Evolutionary conservation across 495 filamentous ascomycete genomes (phyloP).

Genomic region (Trichoderma gamsii): DNA sequence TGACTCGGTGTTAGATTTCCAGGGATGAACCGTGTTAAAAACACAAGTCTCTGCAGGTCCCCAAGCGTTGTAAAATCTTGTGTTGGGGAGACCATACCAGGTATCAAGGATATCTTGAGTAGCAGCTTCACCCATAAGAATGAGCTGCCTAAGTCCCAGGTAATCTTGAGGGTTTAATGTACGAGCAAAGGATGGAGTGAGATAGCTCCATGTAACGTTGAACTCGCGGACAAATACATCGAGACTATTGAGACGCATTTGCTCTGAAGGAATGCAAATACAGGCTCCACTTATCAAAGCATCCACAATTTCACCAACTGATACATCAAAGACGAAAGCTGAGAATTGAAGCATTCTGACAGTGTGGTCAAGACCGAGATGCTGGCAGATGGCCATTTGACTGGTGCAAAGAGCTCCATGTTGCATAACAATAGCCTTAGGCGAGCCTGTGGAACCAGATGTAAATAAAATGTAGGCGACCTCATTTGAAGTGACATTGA

Average conservation of each 20-base stretch:
- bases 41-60: slow-evolving; percentile 44
- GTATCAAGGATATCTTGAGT: slow-evolving; percentile 16
- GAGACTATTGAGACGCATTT: slow-evolving; percentile 10
- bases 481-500: neutral
- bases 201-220: slow-evolving; percentile 16
- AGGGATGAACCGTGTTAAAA: slow-evolving; percentile 31
- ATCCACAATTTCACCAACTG: slow-evolving; percentile 2
- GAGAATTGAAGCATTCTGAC: slow-evolving; percentile 25
- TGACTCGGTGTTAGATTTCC: slow-evolving; percentile 23
- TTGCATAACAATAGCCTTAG: slow-evolving; percentile 1
- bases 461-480: slow-evolving; percentile 2
- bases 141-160: slow-evolving; percentile 20
- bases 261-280: slow-evolving; percentile 9
- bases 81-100: slow-evolving; percentile 11
- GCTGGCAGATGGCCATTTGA: neutral
- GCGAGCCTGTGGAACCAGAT: neutral
- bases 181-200: slow-evolving; percentile 16
- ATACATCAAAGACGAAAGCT: slow-evolving; percentile 50
- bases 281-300: neutral
- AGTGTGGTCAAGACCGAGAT: slow-evolving; percentile 1
- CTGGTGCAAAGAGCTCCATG: slow-evolving; percentile 5
- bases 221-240: slow-evolving; percentile 21
- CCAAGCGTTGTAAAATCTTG: slow-evolving; percentile 44
- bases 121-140: slow-evolving; percentile 22
- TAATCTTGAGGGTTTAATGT: slow-evolving; percentile 20